Conservation (phyloP, 352 stramenopile genomes). For the Pythium myriotylum region DNA sequence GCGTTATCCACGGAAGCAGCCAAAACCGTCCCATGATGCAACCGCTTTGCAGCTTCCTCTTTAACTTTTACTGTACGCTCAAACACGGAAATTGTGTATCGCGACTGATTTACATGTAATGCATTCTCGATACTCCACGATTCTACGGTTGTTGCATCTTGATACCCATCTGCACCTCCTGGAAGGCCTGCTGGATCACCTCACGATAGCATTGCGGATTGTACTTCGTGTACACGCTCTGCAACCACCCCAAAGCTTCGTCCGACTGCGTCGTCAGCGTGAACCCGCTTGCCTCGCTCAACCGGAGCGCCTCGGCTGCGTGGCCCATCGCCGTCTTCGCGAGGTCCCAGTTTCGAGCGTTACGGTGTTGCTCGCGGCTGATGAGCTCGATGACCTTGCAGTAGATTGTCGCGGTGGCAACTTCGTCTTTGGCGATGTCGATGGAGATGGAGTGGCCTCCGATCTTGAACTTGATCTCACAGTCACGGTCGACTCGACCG, state of each 20-base stretch:
- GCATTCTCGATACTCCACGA: not conserved
- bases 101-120: not conserved
- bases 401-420: conserved; percentile 33
- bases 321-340: conserved; percentile 46
- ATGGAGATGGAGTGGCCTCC: conserved; percentile 44
- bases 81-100: too few relatives aligned
- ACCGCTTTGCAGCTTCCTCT: too few relatives aligned
- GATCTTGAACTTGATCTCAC: conserved; percentile 64
- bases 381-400: conserved; percentile 65
- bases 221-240: conserved; percentile 45
- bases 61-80: too few relatives aligned
- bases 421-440: conserved; percentile 48
- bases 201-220: conserved; percentile 63
- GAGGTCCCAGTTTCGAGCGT: conserved; percentile 51
- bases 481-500: conserved; percentile 51
- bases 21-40: too few relatives aligned
- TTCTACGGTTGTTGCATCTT: conserved; percentile 41
- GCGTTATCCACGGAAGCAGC: too few relatives aligned
- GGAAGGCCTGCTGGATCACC: conserved; percentile 48
- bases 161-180: conserved; percentile 33
- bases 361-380: conserved; percentile 41
- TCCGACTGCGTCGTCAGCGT: conserved; percentile 50
- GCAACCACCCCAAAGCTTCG: conserved; percentile 45
- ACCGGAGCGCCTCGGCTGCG: conserved; percentile 39
- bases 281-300: conserved; percentile 43